phyloP scores from a whole-genome alignment of 2,329 filamentous ascomycete genomes.

The Dothistroma pini region DNA sequence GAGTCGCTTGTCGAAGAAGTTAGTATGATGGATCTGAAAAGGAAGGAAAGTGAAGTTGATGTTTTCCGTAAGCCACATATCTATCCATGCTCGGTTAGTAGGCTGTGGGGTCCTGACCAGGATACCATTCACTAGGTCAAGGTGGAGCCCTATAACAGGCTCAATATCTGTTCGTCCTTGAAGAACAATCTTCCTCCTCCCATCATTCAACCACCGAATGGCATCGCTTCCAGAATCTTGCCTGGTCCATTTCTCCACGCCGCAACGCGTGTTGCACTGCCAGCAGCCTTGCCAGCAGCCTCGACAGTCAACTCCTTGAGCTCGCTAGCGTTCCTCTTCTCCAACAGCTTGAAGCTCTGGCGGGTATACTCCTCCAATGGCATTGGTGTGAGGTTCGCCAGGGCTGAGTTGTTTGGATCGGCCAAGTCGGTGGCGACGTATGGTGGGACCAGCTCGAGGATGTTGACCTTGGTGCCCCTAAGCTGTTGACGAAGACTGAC shows the following conservation, averaged over 20 bases:
- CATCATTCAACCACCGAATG: constrained; percentile 3
- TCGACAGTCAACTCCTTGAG: constrained; percentile 12
- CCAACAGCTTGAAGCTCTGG: constrained; percentile 14
- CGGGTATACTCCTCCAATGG: constrained; percentile 13
- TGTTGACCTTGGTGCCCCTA: constrained; percentile 18
- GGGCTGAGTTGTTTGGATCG: background rate
- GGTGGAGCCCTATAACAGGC: background rate
- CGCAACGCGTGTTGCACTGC: constrained; percentile 12
- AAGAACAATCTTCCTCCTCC: no score
- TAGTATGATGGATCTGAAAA: background rate
- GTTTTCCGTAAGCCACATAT: background rate
- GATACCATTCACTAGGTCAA: background rate
- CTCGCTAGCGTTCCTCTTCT: constrained; percentile 12
- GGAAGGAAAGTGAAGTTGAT: background rate
- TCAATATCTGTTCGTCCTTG: background rate
- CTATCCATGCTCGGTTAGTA: background rate
- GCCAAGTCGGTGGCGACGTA: constrained; percentile 10
- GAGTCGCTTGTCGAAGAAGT: no score
- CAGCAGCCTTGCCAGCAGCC: constrained; percentile 10
- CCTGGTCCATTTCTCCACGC: constrained; percentile 9
- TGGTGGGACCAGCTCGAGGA: constrained; percentile 25
- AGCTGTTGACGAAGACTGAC: constrained; percentile 18
- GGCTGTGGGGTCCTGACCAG: background rate
- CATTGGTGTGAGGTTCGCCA: constrained; percentile 6
- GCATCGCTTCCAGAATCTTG: constrained; percentile 2